Percentiles rank a stretch among this genome's conserved stretches.
phyloP scores from a whole-genome alignment of 208 protist genomes.

The Leishmania turanica region DNA sequence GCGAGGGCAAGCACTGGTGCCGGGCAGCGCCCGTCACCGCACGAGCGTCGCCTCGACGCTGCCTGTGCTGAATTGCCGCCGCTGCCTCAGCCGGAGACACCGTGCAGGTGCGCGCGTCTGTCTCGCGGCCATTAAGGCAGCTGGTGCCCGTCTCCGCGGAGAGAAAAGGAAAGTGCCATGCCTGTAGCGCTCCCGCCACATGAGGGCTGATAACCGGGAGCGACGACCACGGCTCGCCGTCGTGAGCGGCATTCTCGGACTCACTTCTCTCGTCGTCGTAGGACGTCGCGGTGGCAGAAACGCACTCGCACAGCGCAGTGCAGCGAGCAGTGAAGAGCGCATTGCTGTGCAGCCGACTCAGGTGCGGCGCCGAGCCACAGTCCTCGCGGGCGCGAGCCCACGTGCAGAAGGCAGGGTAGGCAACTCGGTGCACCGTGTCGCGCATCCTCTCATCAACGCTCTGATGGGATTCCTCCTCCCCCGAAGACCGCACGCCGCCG shows the following conservation, averaged over 20 bases:
- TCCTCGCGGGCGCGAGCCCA: slow-evolving; percentile 24
- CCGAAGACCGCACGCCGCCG: neutral
- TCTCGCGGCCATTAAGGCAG: neutral
- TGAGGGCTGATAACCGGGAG: slow-evolving; percentile 10
- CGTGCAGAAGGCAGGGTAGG: slow-evolving; percentile 54
- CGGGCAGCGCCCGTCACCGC: neutral
- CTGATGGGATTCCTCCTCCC: neutral
- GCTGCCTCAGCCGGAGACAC: neutral
- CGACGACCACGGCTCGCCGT: neutral
- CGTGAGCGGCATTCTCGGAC: neutral
- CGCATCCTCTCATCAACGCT: slow-evolving; percentile 29
- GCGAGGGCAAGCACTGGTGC: neutral
- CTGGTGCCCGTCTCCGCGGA: neutral
- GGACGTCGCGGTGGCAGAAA: neutral
- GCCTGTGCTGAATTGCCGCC: neutral
- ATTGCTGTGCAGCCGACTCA: slow-evolving; percentile 60
- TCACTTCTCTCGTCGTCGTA: neutral
- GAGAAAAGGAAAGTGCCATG: slow-evolving; percentile 6
- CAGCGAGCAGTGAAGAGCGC: slow-evolving; percentile 53
- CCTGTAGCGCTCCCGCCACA: slow-evolving; percentile 7
- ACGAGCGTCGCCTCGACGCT: neutral
- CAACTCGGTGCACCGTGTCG: slow-evolving; percentile 55
- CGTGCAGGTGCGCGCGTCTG: neutral
- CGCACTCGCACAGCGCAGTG: slow-evolving; percentile 20
- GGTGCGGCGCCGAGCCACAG: slow-evolving; percentile 52